phyloP scores from a whole-genome alignment of 768 basidiomycete genomes.

The Leccinum obscurum region DNA sequence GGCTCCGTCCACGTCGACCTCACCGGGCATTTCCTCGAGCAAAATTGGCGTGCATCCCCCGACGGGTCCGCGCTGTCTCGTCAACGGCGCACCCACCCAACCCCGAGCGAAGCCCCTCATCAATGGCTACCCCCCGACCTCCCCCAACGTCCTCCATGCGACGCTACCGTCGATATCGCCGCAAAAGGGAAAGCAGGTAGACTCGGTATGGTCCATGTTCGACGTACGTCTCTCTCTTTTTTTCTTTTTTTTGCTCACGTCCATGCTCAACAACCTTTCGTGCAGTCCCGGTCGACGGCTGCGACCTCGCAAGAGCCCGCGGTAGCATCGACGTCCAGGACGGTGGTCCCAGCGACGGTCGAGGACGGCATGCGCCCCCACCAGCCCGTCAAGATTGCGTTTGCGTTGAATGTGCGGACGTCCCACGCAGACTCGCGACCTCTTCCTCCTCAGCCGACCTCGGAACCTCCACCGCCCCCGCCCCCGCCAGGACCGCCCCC shows the following conservation, averaged over 20 bases:
- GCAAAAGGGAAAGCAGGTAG: slow-evolving; percentile 46
- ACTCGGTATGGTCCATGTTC: slow-evolving; percentile 36
- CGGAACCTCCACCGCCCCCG: slow-evolving; percentile 39
- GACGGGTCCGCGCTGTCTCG: slow-evolving; percentile 64
- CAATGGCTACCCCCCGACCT: slow-evolving; percentile 42
- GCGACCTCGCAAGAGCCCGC: slow-evolving; percentile 17
- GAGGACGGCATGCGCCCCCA: slow-evolving; percentile 34
- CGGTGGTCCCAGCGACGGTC: slow-evolving; percentile 21
- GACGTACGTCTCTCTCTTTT: slow-evolving; percentile 32
- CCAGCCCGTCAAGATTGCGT: slow-evolving; percentile 34
- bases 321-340: slow-evolving; percentile 16
- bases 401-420: slow-evolving; percentile 33
- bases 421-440: slow-evolving; percentile 27
- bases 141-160: slow-evolving; percentile 25
- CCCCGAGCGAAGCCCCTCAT: slow-evolving; percentile 41
- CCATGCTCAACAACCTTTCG: slow-evolving; percentile 8
- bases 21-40: slow-evolving; percentile 31
- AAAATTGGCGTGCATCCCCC: slow-evolving; percentile 59
- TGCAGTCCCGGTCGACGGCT: slow-evolving; percentile 17
- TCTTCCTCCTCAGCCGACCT: slow-evolving; percentile 38
- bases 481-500: slow-evolving; percentile 34
- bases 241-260: neutral
- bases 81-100: slow-evolving; percentile 37
- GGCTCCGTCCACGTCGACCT: slow-evolving; percentile 35
- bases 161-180: slow-evolving; percentile 33